Evolutionary conservation across 2,329 filamentous ascomycete genomes (phyloP), one percentile per base, ranked within the genome.

Genomic region (Aaosphaeria arxii): DNA sequence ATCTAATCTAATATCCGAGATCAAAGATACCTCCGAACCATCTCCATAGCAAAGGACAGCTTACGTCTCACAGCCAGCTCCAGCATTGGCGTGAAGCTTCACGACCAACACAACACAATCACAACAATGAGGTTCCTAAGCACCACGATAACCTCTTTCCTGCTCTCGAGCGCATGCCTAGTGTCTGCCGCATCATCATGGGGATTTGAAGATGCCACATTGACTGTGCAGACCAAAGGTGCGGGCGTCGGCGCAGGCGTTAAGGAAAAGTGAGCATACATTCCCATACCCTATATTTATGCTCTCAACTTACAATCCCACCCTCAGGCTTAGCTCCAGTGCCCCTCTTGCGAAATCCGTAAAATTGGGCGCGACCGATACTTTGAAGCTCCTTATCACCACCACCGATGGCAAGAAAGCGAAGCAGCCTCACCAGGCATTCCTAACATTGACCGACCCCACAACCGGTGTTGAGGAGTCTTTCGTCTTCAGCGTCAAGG

Each of bases 401-500:
- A 81, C 89, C 6, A 87, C 87, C 67, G 89, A 96, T 64, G 85
- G 82, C 66, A 84, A 85, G 72, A 86, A 84, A 59, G 80, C 83
- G 42, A 92, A 91, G 78, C 84, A 88, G 56, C 90, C 94, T 59
- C 94, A 99, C 73, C 94, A 99, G 74, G 91, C 91, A 5, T 96
- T 96, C 76, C 79, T 99, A 46, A 79, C 94, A 11, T 73, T 99
- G 49, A 85, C 83, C 60, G 91, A 97, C 59, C 75, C 80, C 7
- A 75, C 78, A 9, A 86, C 85, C 7, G 89, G 89, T 33, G 77
- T 99, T 42, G 91, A 97, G 71, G 86, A 91, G 28, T 91, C 91
- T 1, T 96, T 92, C 63, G 84, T 91, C 1, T 79, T 99, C 60
- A 85, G 76, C 7, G 76, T 95, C 42, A 96, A 95, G 76, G 88